Evolutionary conservation across 495 filamentous ascomycete species (phyloP).

Genomic region (Stereocaulon alpinum): DNA sequence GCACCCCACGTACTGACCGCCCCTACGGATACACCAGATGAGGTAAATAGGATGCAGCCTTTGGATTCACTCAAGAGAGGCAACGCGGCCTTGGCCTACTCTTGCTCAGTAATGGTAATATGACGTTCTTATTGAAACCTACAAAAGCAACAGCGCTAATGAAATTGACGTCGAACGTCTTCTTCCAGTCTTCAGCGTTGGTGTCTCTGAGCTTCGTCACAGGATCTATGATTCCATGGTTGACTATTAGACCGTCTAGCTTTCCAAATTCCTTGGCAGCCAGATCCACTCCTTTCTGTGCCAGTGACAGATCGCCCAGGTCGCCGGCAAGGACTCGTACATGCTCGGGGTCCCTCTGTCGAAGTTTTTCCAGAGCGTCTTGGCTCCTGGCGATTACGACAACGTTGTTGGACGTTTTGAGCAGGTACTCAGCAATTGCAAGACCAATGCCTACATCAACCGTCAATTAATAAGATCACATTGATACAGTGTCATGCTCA

Average conservation of each 20-base stretch:
- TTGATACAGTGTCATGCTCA: constrained; percentile 16
- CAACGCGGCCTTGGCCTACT: constrained; percentile 62
- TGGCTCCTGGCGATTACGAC: constrained; percentile 65
- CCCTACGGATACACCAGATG: constrained; percentile 59
- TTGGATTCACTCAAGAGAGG: constrained; percentile 57
- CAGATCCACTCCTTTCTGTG: constrained; percentile 48
- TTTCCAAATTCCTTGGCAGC: constrained; percentile 55
- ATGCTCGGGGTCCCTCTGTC: constrained; percentile 51
- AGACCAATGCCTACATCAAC: constrained; percentile 65
- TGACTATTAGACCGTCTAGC: constrained; percentile 75
- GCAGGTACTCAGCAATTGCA: constrained; percentile 62
- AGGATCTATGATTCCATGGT: constrained; percentile 74
- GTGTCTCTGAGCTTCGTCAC: constrained; percentile 60
- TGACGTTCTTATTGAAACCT: constrained; percentile 24
- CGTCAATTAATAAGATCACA: constrained; percentile 1
- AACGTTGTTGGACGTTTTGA: constrained; percentile 55
- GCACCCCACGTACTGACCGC: constrained; percentile 65
- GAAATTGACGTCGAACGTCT: constrained; percentile 72
- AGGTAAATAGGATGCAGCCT: constrained; percentile 63
- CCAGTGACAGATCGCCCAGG: constrained; percentile 53
- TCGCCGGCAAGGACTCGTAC: constrained; percentile 71
- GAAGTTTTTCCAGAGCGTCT: constrained; percentile 54
- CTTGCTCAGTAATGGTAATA: constrained; percentile 14
- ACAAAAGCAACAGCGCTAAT: constrained; percentile 73
- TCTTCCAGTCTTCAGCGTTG: constrained; percentile 59